Evolutionary conservation across 176 grass and related monocot genomes (phyloP).

Genomic region (Melocanna baccifera): DNA sequence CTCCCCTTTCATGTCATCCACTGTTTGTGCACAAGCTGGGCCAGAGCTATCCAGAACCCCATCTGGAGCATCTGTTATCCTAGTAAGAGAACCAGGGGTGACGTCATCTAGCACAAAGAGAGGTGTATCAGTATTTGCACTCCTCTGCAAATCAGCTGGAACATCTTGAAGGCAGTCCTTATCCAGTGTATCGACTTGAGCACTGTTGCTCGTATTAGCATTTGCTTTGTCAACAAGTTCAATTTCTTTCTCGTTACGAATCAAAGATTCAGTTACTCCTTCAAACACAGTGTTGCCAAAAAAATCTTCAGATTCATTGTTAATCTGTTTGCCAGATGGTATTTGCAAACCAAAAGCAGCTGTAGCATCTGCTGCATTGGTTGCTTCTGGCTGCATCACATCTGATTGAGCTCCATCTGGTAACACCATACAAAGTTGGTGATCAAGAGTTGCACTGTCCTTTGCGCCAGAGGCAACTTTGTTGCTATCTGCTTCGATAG

Average conservation of each 20-base stretch:
- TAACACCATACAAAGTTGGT: slow-evolving; percentile 21
- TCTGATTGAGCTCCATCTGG: slow-evolving; percentile 25
- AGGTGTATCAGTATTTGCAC: slow-evolving; percentile 12
- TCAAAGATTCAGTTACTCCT: slow-evolving; percentile 18
- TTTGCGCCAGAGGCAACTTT: slow-evolving; percentile 29
- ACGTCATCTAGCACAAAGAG: slow-evolving; percentile 31
- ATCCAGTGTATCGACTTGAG: slow-evolving; percentile 33
- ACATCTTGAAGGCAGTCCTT: slow-evolving; percentile 35
- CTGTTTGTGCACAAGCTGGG: background rate
- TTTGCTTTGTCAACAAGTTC: slow-evolving; percentile 26
- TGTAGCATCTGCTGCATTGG: background rate
- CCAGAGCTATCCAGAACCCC: slow-evolving; percentile 31
- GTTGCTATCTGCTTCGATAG: slow-evolving; percentile 22
- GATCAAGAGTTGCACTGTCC: slow-evolving; percentile 16
- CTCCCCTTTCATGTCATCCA: slow-evolving; percentile 31
- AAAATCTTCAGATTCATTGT: slow-evolving; percentile 23
- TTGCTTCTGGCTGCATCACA: slow-evolving; percentile 5
- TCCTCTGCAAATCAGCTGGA: slow-evolving; percentile 43
- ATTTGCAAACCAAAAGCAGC: slow-evolving; percentile 28
- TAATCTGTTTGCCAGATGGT: slow-evolving; percentile 28
- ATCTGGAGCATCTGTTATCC: slow-evolving; percentile 24
- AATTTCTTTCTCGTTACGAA: slow-evolving; percentile 22
- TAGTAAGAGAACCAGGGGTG: slow-evolving; percentile 15
- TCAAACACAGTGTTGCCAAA: slow-evolving; percentile 22
- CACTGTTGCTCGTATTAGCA: background rate